A percentile compares a stretch with the other conserved stretches of the same genome.
phyloP scores from a whole-genome alignment of 805 yeast species.

The Saturnispora besseyi region DNA sequence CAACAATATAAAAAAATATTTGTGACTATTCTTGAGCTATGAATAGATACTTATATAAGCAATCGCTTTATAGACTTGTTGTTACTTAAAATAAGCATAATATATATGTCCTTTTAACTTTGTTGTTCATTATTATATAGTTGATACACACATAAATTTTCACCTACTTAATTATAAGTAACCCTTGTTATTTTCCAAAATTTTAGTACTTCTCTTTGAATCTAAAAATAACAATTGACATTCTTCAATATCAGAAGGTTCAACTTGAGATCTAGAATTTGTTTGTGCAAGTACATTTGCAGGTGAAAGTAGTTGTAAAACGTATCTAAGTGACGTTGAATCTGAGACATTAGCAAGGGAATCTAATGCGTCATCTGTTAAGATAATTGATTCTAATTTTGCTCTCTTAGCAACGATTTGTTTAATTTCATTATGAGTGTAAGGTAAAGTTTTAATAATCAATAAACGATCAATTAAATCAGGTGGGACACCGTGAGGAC shows the following conservation, averaged over 20 bases:
- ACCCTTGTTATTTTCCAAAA: constrained; percentile 47
- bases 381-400: constrained; percentile 86
- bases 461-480: constrained; percentile 91
- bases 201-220: constrained; percentile 80
- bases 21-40: too few species aligned
- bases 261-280: constrained; percentile 58
- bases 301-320: constrained; percentile 83
- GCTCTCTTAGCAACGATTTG: constrained; percentile 85
- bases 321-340: constrained; percentile 87
- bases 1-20: too few species aligned
- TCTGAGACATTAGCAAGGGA: constrained; percentile 82
- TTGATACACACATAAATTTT: background rate
- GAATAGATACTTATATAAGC: too few species aligned
- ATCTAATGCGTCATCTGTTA: constrained; percentile 74
- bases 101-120: background rate
- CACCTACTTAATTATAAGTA: constrained; percentile 15
- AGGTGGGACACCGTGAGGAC: constrained; percentile 96
- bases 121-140: background rate
- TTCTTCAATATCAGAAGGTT: constrained; percentile 81
- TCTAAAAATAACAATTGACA: constrained; percentile 83
- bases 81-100: too few species aligned
- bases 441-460: constrained; percentile 77
- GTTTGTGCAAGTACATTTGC: constrained; percentile 71
- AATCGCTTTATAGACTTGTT: too few species aligned
- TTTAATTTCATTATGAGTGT: constrained; percentile 74